Base-by-base conservation (phyloP, 495 filamentous ascomycete species). In the Entonaema liquescens region DNA sequence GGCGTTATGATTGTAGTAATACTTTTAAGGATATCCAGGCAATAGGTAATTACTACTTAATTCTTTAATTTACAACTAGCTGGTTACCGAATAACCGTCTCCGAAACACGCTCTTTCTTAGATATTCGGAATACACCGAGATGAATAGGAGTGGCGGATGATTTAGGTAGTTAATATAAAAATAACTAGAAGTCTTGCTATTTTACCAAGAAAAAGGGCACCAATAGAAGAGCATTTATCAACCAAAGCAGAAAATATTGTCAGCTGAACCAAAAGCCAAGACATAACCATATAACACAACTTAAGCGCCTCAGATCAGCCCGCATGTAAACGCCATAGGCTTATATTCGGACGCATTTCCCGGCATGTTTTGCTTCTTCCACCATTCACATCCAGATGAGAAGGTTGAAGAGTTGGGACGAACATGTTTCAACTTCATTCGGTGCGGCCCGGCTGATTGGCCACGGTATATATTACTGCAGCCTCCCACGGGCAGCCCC, bases 341-440 rank as follows among this genome's bases (percentile, higher is more conserved):
- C 25, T 52, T 28, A 49, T 49, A 15, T 50, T 25, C 23, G 44
- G 23, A 2, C 17, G 44, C 21, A 50, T 59, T 42, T 21, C 29
- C 42, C 38, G 38, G 38, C 38, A 17, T 2, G 38, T 47, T 47
- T 47, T 19, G 42, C 23, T 47, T 47, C 42, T 47, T 47, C 57
- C 36, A 47, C 21, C 40, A 25, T 25, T 26, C 11, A 40, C 26
- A 21, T 36, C 5, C 2, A 26, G n/a, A 52, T 12, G 12, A 5
- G 17, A 26, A n/a, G 23, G 26, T 23, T 35, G 2, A 15, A 47
- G 33, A 23, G 25, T 59, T 52, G 49, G 67, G 47, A 62, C 36
- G 50, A 54, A 65, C n/a, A 21, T 62, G 66, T 74, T 70, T 74
- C 71, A 71, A 58, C 53, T 61, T 47, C 31, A 47, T 21, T 54